These are phyloP conservation scores for Blastobotrys indianensis DNA, from an alignment of 1,139 yeast species.

Conservation along the genomic window DNA sequence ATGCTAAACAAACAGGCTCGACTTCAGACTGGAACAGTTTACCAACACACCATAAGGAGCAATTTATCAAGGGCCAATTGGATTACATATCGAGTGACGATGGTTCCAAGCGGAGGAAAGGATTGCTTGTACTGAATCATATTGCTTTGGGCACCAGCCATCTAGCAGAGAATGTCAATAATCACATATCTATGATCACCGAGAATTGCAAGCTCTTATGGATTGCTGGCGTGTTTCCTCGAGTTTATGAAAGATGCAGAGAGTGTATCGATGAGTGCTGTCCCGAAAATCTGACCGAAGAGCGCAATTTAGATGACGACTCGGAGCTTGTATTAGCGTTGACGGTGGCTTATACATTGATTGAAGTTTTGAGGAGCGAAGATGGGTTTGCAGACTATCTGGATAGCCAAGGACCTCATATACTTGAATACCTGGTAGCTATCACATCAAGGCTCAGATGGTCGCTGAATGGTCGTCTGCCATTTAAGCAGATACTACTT, in stretches of 20 bases:
- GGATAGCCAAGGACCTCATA: constrained; percentile 29
- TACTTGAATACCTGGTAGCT: constrained; percentile 44
- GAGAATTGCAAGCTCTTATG: constrained; percentile 27
- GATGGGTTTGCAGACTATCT: constrained; percentile 27
- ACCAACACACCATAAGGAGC: constrained; percentile 7
- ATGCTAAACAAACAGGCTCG: neutral
- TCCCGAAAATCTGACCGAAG: constrained; percentile 16
- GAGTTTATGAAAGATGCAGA: constrained; percentile 20
- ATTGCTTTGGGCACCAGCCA: constrained; percentile 42
- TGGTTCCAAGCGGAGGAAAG: constrained; percentile 1
- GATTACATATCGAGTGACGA: constrained; percentile 1
- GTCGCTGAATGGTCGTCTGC: constrained; percentile 31
- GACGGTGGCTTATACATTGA: constrained; percentile 50
- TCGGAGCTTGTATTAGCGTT: constrained; percentile 39
- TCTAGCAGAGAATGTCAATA: constrained; percentile 28
- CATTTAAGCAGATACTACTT: constrained; percentile 44
- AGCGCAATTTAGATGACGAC: constrained; percentile 17
- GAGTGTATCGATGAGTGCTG: constrained; percentile 16
- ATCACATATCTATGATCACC: constrained; percentile 38
- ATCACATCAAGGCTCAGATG: constrained; percentile 67
- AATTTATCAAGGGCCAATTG: constrained; percentile 9
- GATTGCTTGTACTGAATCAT: constrained; percentile 30
- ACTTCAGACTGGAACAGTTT: constrained; percentile 13
- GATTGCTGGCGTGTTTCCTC: constrained; percentile 20
- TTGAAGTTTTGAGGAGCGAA: constrained; percentile 33